Percentiles rank a stretch among this genome's conserved stretches.
phyloP scores from a whole-genome alignment of 1,284 basidiomycete species.

The Malassezia restricta region DNA sequence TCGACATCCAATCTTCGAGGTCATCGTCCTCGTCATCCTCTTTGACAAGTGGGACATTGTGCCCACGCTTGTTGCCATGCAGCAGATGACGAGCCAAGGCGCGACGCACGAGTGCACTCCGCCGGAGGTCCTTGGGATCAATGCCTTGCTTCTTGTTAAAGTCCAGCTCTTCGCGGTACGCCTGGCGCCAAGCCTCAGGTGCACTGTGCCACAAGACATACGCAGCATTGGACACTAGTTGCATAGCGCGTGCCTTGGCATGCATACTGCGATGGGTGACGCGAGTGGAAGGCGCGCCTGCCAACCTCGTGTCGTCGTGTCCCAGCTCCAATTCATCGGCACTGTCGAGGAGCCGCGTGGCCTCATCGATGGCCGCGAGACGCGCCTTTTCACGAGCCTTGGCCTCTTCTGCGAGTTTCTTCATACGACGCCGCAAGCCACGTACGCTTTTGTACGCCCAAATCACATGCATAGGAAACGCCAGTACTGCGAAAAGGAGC shows the following conservation, averaged over 20 bases:
- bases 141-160: constrained; percentile 12
- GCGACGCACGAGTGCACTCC: constrained; percentile 24
- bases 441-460: constrained; percentile 44
- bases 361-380: constrained; percentile 8
- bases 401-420: constrained; percentile 30
- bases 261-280: constrained; percentile 5
- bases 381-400: constrained; percentile 17
- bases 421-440: constrained; percentile 34
- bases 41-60: constrained; percentile 8
- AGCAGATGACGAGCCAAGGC: constrained; percentile 32
- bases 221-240: constrained; percentile 37
- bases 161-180: constrained; percentile 9
- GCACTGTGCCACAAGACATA: constrained; percentile 38
- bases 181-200: constrained; percentile 38
- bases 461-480: constrained; percentile 44
- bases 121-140: constrained; percentile 18
- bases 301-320: background rate
- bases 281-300: background rate
- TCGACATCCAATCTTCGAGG: constrained; percentile 19
- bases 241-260: constrained; percentile 29
- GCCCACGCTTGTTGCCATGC: constrained; percentile 30
- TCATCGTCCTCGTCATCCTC: constrained; percentile 15
- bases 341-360: constrained; percentile 9
- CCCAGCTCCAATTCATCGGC: constrained; percentile 10
- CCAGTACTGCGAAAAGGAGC: constrained; percentile 20